phyloP scores from a whole-genome alignment of 306 rosid genomes.

The Dryas alaskensis region DNA sequence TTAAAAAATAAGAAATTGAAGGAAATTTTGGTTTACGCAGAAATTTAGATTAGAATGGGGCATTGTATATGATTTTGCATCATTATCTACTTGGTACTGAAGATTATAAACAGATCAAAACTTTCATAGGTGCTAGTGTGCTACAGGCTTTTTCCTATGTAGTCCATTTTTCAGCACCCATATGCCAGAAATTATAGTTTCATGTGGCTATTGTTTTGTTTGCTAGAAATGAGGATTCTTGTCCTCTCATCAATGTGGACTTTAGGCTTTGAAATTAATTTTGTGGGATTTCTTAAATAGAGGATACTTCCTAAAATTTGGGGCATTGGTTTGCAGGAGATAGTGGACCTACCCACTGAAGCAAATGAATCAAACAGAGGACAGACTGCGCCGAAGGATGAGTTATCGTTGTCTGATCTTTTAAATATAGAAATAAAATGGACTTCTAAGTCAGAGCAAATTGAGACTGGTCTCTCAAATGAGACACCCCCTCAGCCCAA shows the following conservation, averaged over 20 bases:
- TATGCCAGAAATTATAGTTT: background rate
- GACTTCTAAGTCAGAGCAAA: slow-evolving; percentile 60
- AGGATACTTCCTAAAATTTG: slow-evolving; percentile 13
- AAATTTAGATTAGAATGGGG: background rate
- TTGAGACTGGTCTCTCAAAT: slow-evolving; percentile 26
- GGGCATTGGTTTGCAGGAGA: slow-evolving; percentile 56
- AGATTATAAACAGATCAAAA: background rate
- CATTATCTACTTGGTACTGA: background rate
- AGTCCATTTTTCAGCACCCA: background rate
- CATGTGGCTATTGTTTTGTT: background rate
- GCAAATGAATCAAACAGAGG: slow-evolving; percentile 46
- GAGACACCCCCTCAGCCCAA: slow-evolving; percentile 37
- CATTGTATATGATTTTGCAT: background rate
- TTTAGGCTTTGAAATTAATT: background rate
- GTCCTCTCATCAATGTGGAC: background rate
- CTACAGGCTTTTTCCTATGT: too few relatives aligned
- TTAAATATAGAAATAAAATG: slow-evolving; percentile 73
- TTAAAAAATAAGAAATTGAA: background rate
- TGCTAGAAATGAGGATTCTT: background rate
- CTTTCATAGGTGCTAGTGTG: background rate
- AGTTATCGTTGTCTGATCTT: slow-evolving; percentile 60
- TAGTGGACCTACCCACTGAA: slow-evolving; percentile 39
- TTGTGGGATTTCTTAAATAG: background rate
- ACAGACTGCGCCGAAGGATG: slow-evolving; percentile 43
- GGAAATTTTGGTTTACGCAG: slow-evolving; percentile 2